A percentile compares a stretch with the other conserved stretches of the same genome.
phyloP scores from a whole-genome alignment of 2,329 filamentous ascomycete species.

The Alternaria atra region DNA sequence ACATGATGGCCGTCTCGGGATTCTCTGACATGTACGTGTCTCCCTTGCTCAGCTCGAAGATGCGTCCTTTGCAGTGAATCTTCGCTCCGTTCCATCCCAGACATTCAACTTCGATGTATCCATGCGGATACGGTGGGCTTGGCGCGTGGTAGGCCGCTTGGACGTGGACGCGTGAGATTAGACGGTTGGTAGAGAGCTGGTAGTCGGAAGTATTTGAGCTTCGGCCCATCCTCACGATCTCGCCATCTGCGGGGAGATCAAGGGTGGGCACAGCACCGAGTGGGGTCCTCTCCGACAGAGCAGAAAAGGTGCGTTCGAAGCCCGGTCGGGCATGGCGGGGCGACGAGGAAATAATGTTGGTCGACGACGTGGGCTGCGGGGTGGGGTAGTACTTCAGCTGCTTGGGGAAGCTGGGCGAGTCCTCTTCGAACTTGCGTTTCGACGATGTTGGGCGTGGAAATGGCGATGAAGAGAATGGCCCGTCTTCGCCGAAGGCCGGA shows the following conservation, averaged over 20 bases:
- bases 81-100: conserved; percentile 96
- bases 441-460: conserved; percentile 68
- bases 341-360: conserved; percentile 86
- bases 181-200: conserved; percentile 88
- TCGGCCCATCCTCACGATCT: conserved; percentile 84
- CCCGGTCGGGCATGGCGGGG: conserved; percentile 59
- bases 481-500: conserved; percentile 70
- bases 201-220: conserved; percentile 96
- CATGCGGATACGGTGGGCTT: conserved; percentile 71
- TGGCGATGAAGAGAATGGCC: conserved; percentile 80
- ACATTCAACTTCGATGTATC: conserved; percentile 87
- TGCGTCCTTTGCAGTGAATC: conserved; percentile 87
- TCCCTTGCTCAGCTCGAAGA: conserved; percentile 85
- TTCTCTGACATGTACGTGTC: conserved; percentile 92
- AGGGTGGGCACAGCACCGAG: conserved; percentile 84
- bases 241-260: conserved; percentile 81
- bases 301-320: conserved; percentile 66
- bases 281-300: conserved; percentile 80
- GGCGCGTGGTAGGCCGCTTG: conserved; percentile 83
- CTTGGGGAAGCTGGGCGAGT: conserved; percentile 56
- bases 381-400: conserved; percentile 82
- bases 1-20: conserved; percentile 87
- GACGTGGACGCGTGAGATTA: conserved; percentile 93
- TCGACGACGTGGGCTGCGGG: conserved; percentile 91
- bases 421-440: conserved; percentile 71